phyloP scores from a whole-genome alignment of 2,329 filamentous ascomycete species.

The Ceratocystis colombiana region DNA sequence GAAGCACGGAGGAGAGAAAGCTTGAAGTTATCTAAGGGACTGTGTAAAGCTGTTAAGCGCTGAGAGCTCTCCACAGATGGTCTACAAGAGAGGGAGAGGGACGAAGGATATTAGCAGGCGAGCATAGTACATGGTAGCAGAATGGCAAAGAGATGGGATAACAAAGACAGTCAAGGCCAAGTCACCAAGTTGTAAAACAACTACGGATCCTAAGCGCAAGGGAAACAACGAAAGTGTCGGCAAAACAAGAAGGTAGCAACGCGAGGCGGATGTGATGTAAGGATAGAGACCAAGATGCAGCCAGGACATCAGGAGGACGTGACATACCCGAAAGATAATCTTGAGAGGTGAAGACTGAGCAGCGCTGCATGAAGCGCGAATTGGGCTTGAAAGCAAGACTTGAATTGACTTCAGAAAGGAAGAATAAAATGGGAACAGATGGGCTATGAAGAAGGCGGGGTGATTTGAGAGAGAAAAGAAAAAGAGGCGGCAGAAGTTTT shows the following conservation, averaged over 20 bases:
- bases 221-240: background rate
- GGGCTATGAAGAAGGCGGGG: conserved; percentile 25
- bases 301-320: conserved; percentile 33
- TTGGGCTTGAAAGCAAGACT: conserved; percentile 35
- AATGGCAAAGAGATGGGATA: background rate
- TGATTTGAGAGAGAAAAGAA: conserved; percentile 12
- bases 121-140: background rate
- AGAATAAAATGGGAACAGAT: conserved; percentile 6
- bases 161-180: background rate
- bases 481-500: conserved; percentile 19
- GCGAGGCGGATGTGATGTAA: conserved; percentile 26
- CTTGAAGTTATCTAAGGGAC: conserved; percentile 25
- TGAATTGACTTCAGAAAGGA: conserved; percentile 26
- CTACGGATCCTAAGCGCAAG: background rate
- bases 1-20: conserved; percentile 16
- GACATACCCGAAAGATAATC: conserved; percentile 66
- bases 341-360: conserved; percentile 79
- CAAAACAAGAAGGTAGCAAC: conserved; percentile 23
- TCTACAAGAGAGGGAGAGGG: conserved; percentile 29
- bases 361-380: conserved; percentile 73
- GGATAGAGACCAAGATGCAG: background rate
- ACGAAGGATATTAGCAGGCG: conserved; percentile 20
- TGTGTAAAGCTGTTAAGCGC: conserved; percentile 27
- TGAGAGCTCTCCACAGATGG: conserved; percentile 36
- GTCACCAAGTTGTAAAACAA: background rate